Conservation (phyloP, 805 yeast genomes). For the Sugiyamaella mastotermitis region DNA sequence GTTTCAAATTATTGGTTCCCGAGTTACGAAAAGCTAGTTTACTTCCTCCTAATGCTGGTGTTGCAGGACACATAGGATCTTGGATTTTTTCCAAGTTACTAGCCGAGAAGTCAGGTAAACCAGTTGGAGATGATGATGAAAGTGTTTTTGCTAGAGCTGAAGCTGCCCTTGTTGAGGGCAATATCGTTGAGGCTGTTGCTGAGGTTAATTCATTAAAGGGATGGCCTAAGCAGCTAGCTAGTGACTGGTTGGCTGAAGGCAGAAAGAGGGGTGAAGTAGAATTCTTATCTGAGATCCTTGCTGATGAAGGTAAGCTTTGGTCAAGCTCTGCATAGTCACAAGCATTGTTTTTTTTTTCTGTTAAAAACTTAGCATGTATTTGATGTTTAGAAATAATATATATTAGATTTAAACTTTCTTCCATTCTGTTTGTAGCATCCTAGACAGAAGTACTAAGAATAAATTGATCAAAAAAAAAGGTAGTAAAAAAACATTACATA, state of each 20-base stretch:
- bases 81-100: conserved; percentile 67
- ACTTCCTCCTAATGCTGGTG: conserved; percentile 92
- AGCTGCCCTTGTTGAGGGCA: conserved; percentile 64
- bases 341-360: too few relatives aligned
- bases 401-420: background rate
- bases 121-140: conserved; percentile 80
- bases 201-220: conserved; percentile 87
- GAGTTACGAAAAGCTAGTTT: conserved; percentile 85
- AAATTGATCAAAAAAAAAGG: too few relatives aligned
- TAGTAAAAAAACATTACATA: too few relatives aligned
- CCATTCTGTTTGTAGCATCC: conserved; percentile 1
- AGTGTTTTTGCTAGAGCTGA: conserved; percentile 82
- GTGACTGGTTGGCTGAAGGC: conserved; percentile 87
- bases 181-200: conserved; percentile 83
- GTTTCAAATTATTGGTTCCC: conserved; percentile 76
- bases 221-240: conserved; percentile 84
- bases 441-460: too few relatives aligned
- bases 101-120: conserved; percentile 71
- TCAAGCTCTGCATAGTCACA: too few relatives aligned
- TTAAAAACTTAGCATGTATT: background rate
- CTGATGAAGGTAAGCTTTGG: conserved; percentile 31
- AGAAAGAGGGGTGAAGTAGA: conserved; percentile 86
- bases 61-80: conserved; percentile 85
- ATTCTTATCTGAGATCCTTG: conserved; percentile 52
- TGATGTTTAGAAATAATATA: background rate